Percentiles rank a stretch among this genome's conserved stretches.
phyloP scores from a whole-genome alignment of 805 yeast species.

The Metschnikowia dekortorum region DNA sequence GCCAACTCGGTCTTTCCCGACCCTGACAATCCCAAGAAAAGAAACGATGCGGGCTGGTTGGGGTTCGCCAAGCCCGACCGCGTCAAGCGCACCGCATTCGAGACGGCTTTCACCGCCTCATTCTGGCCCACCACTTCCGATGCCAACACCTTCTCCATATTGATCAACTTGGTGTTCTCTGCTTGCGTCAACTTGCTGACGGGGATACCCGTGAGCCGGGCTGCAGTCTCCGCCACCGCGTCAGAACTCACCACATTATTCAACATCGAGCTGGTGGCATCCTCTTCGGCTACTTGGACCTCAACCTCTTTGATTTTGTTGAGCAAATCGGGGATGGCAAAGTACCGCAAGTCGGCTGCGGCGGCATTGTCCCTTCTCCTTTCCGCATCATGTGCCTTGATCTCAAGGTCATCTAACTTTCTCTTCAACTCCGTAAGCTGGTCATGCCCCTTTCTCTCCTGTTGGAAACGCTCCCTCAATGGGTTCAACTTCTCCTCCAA shows the following conservation, averaged over 20 bases:
- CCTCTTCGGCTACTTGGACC: constrained; percentile 71
- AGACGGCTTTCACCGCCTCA: constrained; percentile 93
- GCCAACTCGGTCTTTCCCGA: constrained; percentile 98
- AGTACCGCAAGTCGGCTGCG: constrained; percentile 93
- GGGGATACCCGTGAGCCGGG: constrained; percentile 94
- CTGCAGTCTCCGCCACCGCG: constrained; percentile 94
- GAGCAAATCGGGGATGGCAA: constrained; percentile 92
- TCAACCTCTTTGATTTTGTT: constrained; percentile 74
- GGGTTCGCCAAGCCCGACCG: constrained; percentile 97
- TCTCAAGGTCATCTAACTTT: constrained; percentile 86
- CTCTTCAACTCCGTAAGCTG: constrained; percentile 85
- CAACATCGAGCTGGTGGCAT: constrained; percentile 60
- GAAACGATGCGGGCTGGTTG: constrained; percentile 91
- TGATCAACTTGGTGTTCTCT: constrained; percentile 87
- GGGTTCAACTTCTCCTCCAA: constrained; percentile 84
- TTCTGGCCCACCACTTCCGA: constrained; percentile 89
- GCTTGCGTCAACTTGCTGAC: constrained; percentile 92
- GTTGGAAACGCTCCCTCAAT: constrained; percentile 74
- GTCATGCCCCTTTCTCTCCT: constrained; percentile 88
- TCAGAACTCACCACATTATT: constrained; percentile 87
- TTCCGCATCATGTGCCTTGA: constrained; percentile 93
- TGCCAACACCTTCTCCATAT: constrained; percentile 86
- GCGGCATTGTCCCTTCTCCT: constrained; percentile 93
- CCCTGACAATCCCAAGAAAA: constrained; percentile 93
- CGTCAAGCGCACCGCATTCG: constrained; percentile 88